These are phyloP conservation scores for Aspergillus brunneoviolaceus DNA, from an alignment of 2,329 filamentous ascomycete species.

Conservation along the genomic window DNA sequence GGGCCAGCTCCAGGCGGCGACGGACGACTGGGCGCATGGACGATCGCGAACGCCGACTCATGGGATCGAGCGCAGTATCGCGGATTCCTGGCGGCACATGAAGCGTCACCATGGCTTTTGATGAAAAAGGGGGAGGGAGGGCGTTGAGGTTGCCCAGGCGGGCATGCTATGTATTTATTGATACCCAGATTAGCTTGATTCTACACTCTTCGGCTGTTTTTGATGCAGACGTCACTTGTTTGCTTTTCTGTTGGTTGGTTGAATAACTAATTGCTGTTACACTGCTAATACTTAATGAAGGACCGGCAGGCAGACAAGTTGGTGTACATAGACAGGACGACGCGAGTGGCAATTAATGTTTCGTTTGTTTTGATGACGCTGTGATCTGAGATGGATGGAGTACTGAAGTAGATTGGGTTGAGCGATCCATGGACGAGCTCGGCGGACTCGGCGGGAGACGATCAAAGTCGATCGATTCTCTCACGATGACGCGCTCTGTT, in stretches of 20 bases:
- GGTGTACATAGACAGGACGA: not conserved
- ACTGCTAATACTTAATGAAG: not conserved
- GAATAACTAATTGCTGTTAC: not conserved
- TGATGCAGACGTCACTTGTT: not conserved
- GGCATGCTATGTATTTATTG: conserved; percentile 13
- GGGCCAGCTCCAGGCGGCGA: conserved; percentile 33
- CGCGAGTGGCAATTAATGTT: not conserved
- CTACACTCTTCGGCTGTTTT: not conserved
- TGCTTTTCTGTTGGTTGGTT: not conserved
- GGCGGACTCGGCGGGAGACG: not conserved
- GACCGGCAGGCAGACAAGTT: not conserved
- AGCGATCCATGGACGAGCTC: no score
- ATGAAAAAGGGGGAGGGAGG: conserved; percentile 10
- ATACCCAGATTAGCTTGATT: conserved; percentile 14
- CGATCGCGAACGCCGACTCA: conserved; percentile 29
- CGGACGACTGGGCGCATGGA: conserved; percentile 32
- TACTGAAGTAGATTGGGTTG: not conserved
- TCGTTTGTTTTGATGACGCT: not conserved
- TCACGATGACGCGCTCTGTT: not conserved
- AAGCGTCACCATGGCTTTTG: conserved; percentile 34
- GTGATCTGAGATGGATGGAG: no score
- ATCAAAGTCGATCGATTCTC: not conserved
- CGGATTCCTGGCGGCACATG: conserved; percentile 36
- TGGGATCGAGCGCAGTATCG: conserved; percentile 34
- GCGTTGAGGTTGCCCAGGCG: not conserved